Evolutionary conservation across 2,329 filamentous ascomycete genomes (phyloP).

Genomic region (Penicillium palitans): DNA sequence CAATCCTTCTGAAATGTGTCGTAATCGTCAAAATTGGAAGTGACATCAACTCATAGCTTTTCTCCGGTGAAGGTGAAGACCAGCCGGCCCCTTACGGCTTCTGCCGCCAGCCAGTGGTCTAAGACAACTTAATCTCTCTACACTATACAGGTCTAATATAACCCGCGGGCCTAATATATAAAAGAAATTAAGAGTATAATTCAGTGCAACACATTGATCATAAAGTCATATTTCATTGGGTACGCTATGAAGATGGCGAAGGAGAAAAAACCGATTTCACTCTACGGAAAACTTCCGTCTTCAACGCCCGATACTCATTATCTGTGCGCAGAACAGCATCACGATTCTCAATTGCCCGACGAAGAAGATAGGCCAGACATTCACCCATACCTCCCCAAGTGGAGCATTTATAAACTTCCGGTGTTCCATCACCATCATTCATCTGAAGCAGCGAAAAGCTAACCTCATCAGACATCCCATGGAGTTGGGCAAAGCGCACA

Average conservation of each 20-base stretch:
- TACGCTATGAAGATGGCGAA: conserved; percentile 2
- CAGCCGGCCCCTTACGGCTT: neutral
- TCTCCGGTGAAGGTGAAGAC: neutral
- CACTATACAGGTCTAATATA: neutral
- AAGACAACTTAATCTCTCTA: neutral
- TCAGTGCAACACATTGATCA: neutral
- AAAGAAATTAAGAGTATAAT: neutral
- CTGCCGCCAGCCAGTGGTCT: neutral
- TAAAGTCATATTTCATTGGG: neutral
- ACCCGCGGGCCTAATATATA: neutral
- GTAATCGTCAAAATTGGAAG: neutral
- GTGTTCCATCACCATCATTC: conserved; percentile 34
- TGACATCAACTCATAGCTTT: neutral
- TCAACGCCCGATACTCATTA: conserved; percentile 41
- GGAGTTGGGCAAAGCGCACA: conserved; percentile 57
- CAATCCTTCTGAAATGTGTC: neutral
- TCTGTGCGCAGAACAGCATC: conserved; percentile 57
- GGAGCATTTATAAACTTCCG: conserved; percentile 57
- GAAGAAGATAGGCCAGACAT: conserved; percentile 73
- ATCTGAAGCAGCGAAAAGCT: conserved; percentile 54
- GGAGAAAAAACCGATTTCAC: conserved; percentile 13
- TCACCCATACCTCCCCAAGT: conserved; percentile 63
- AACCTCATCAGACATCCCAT: conserved; percentile 64
- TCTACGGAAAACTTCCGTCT: conserved; percentile 23
- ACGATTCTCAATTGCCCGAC: conserved; percentile 60